Base-by-base conservation (phyloP, 495 filamentous ascomycete genomes). In the Neurospora hispaniola region DNA sequence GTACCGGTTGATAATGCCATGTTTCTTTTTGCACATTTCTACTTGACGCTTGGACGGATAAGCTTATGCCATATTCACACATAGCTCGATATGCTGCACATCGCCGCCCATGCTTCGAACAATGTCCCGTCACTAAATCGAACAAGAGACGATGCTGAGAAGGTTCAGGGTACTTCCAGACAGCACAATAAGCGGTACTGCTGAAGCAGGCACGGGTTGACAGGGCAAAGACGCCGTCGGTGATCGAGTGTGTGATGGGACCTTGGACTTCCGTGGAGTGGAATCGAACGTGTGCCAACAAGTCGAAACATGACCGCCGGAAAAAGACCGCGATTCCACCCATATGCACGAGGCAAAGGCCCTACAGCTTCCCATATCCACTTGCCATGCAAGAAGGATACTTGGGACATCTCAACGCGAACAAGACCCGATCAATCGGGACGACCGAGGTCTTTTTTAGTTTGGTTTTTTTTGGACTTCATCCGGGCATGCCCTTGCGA, bases 361-460 rank as follows among this genome's bases (percentile, higher is more conserved):
- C 46, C 46, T 54, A 54, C 46, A 54, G 46, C 14, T 9, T 9
- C 54, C 54, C 23, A 66, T 18, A 16, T 66, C 54, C 27, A 62
- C 54, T 35, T 62, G 2, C 31, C 23, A 62, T 62, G 48, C 23
- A 59, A 59, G 48, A 59, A 27, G 48, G 10, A 31, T 59, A 16
- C 12, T 27, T 59, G 27, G 54, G 6, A 35, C 23, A 27, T 68
- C 39, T 71, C 54, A 23, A 74, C 23, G 59, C 18, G 72, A 44
- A 40, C 12, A 42, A 70, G 73, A 74, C 72, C 73, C 42, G 27
- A 42, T 42, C 39, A 42, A 10, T n/a, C n/a, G 42, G 66, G 72
- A 74, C 66, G 69, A 41, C 62, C 46, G 12, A 54, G 20, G 11
- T 62, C 42, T 66, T 74, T 41, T 12, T 38, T 39, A 10, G 8